Percentiles rank a stretch among this genome's conserved stretches.
These are phyloP conservation scores for Citeromyces matritensis DNA, from an alignment of 805 yeast species.

Conservation along the genomic window DNA sequence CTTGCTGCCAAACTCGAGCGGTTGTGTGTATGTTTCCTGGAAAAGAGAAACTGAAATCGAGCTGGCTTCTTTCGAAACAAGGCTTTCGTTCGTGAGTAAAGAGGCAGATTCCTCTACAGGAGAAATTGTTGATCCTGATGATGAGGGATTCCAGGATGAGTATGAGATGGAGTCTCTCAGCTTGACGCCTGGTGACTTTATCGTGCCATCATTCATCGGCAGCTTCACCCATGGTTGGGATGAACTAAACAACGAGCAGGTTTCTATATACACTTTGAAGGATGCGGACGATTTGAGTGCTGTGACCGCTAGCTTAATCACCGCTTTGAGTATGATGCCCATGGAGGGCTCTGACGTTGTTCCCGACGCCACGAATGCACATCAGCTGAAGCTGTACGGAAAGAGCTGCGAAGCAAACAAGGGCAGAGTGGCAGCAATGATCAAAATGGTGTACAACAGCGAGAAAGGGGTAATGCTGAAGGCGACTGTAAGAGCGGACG, in stretches of 20 bases:
- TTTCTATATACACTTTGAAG: conserved; percentile 54
- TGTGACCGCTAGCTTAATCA: conserved; percentile 37
- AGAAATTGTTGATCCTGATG: conserved; percentile 40
- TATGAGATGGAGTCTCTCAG: conserved; percentile 77
- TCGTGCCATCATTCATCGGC: conserved; percentile 64
- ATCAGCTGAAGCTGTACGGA: conserved; percentile 71
- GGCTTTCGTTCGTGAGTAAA: conserved; percentile 58
- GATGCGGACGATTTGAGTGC: conserved; percentile 33
- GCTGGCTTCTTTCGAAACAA: conserved; percentile 38
- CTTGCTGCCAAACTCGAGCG: conserved; percentile 56
- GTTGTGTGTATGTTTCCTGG: conserved; percentile 68
- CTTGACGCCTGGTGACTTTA: conserved; percentile 68
- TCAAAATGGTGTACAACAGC: conserved; percentile 34
- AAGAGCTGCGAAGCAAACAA: conserved; percentile 38
- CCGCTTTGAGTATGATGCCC: conserved; percentile 48
- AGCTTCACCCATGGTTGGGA: conserved; percentile 65
- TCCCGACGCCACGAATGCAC: conserved; percentile 33
- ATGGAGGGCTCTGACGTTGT: conserved; percentile 62
- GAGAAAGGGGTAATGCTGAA: conserved; percentile 34
- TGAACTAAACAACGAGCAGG: conserved; percentile 45
- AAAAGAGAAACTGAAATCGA: conserved; percentile 32
- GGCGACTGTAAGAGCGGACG: conserved; percentile 43
- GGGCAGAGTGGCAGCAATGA: conserved; percentile 31
- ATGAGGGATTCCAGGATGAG: conserved; percentile 86
- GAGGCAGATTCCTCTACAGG: conserved; percentile 68